These are phyloP conservation scores for Anisodus tanguticus DNA, from an alignment of 257 asterid species.

Conservation along the genomic window DNA sequence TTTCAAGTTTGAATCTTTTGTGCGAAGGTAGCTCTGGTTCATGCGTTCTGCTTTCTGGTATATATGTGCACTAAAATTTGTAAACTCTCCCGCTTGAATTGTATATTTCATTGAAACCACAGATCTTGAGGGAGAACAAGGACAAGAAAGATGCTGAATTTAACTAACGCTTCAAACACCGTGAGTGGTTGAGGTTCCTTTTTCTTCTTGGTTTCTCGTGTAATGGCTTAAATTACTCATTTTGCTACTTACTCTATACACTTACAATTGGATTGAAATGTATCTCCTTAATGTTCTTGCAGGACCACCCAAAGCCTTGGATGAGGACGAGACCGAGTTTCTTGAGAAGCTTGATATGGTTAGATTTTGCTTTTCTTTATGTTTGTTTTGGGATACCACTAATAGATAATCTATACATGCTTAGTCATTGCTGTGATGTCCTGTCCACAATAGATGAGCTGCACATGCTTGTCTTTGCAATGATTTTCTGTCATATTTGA, in stretches of 20 bases:
- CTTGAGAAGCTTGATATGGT: conserved; percentile 80
- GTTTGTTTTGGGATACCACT: not conserved
- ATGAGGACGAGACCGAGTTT: conserved; percentile 96
- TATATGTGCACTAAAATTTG: not conserved
- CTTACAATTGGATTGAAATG: not conserved
- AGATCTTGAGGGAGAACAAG: conserved; percentile 86
- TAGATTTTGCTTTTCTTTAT: conserved; percentile 39
- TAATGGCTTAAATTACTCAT: not conserved
- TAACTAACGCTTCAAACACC: conserved; percentile 93
- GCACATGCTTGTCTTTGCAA: not conserved
- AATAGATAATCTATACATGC: not conserved
- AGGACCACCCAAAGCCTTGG: conserved; percentile 98
- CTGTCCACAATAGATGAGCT: conserved; percentile 1
- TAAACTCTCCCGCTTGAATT: not conserved
- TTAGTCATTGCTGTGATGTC: not conserved
- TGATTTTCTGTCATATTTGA: not conserved
- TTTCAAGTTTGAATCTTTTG: not conserved
- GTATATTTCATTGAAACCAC: conserved; percentile 29
- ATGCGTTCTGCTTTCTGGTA: not conserved
- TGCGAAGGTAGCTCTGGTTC: not conserved
- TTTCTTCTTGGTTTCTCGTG: not conserved
- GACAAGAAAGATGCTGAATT: conserved; percentile 94
- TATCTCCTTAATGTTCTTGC: conserved; percentile 33
- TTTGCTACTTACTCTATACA: not conserved
- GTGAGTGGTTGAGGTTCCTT: conserved; percentile 45